phyloP scores from a whole-genome alignment of 108 stramenopile genomes.

The Mediolabrus comicus region DNA sequence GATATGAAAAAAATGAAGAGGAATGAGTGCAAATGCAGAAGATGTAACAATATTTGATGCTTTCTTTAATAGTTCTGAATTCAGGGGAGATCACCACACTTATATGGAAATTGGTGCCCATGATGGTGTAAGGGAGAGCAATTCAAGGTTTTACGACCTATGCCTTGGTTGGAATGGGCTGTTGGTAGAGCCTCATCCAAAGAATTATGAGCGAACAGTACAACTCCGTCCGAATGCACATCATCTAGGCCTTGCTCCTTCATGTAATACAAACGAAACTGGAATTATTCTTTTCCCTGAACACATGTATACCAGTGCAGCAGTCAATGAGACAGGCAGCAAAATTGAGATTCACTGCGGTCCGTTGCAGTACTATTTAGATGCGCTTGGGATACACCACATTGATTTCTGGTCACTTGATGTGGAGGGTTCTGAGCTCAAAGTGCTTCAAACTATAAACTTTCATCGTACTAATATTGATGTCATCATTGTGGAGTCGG shows the following conservation, averaged over 20 bases:
- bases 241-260: slow-evolving; percentile 44
- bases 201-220: slow-evolving; percentile 29
- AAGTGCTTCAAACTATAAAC: slow-evolving; percentile 53
- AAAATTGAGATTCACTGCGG: slow-evolving; percentile 50
- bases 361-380: slow-evolving; percentile 35
- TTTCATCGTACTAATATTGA: slow-evolving; percentile 47
- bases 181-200: slow-evolving; percentile 53
- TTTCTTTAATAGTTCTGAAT: slow-evolving; percentile 16
- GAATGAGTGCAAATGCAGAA: slow-evolving; percentile 23
- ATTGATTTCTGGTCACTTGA: slow-evolving; percentile 60
- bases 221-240: slow-evolving; percentile 52
- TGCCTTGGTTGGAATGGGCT: slow-evolving; percentile 60
- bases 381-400: slow-evolving; percentile 26
- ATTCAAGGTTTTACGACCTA: slow-evolving; percentile 51
- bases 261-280: slow-evolving; percentile 21
- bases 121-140: slow-evolving; percentile 51
- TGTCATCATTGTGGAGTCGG: slow-evolving; percentile 51
- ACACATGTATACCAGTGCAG: slow-evolving; percentile 43
- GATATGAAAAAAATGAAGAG: too few species aligned
- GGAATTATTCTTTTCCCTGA: slow-evolving; percentile 29
- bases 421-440: slow-evolving; percentile 62
- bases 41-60: slow-evolving; percentile 20
- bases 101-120: slow-evolving; percentile 62
- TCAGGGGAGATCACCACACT: slow-evolving; percentile 7
- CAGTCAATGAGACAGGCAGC: slow-evolving; percentile 15